Evolutionary conservation across 2,329 filamentous ascomycete genomes (phyloP).

Genomic region (Emydomyces testavorans): DNA sequence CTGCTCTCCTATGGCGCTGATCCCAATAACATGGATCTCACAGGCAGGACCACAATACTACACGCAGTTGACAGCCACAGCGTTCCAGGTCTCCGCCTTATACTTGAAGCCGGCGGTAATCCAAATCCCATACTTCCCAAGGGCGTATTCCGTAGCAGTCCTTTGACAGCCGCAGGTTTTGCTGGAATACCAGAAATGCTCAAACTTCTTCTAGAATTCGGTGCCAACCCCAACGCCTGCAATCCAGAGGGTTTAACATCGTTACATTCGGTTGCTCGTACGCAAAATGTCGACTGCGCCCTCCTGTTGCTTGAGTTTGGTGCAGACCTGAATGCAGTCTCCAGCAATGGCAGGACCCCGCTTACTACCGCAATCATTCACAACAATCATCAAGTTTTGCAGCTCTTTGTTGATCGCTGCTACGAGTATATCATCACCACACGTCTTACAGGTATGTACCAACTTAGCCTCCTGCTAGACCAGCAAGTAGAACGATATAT

Average conservation of each 20-base stretch:
- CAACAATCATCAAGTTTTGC: conserved; percentile 27
- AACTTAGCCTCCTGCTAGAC: not conserved
- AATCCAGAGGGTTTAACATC: conserved; percentile 24
- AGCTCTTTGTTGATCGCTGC: conserved; percentile 27
- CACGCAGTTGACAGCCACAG: conserved; percentile 17
- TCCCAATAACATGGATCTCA: conserved; percentile 19
- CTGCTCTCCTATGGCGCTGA: conserved; percentile 20
- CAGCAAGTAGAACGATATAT: too few relatives aligned
- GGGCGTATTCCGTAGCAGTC: conserved; percentile 21
- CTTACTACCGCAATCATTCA: conserved; percentile 26
- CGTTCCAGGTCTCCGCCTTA: conserved; percentile 18
- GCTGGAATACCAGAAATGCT: too few relatives aligned
- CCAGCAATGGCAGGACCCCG: conserved; percentile 23
- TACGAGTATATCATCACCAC: conserved; percentile 26
- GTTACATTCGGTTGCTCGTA: conserved; percentile 24
- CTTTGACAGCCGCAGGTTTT: too few relatives aligned
- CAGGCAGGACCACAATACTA: conserved; percentile 16
- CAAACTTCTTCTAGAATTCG: too few relatives aligned
- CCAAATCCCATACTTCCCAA: conserved; percentile 21
- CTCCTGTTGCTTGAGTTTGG: conserved; percentile 27
- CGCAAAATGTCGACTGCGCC: conserved; percentile 23
- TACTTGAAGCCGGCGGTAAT: conserved; percentile 22
- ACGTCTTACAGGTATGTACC: conserved; percentile 20
- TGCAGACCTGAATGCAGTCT: conserved; percentile 25
- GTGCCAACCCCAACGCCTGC: too few relatives aligned